phyloP scores from a whole-genome alignment of 106 monocot species.

The Dioscorea alata region DNA sequence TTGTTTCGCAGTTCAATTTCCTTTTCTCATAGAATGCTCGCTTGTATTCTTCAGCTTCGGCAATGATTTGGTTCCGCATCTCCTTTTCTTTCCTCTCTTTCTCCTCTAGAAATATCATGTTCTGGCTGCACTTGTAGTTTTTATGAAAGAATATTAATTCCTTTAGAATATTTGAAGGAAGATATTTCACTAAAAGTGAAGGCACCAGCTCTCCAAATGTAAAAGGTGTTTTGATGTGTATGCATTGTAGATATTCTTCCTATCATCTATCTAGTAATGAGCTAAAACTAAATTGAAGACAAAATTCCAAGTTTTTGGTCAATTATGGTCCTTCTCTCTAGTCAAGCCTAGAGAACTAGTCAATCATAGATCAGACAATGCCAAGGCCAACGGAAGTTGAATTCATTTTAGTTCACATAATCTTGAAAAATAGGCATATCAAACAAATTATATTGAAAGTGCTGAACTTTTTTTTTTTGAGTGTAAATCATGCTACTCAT shows the following conservation, averaged over 20 bases:
- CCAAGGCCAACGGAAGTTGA: no score
- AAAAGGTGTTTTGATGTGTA: not conserved
- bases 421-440: no score
- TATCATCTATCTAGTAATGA: not conserved
- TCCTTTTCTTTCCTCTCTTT: constrained; percentile 83
- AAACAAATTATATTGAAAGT: no score
- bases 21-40: constrained; percentile 78
- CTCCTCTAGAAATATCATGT: constrained; percentile 77
- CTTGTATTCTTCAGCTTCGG: constrained; percentile 81
- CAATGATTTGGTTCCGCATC: constrained; percentile 57
- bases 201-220: not conserved
- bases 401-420: no score
- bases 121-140: constrained; percentile 43
- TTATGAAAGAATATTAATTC: not conserved
- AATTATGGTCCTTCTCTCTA: no score
- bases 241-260: not conserved
- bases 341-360: no score
- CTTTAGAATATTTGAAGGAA: not conserved
- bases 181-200: not conserved
- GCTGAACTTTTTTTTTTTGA: no score
- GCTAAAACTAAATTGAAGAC: not conserved
- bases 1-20: constrained; percentile 63
- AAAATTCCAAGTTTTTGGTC: no score
- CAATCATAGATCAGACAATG: no score
- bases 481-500: no score